Evolutionary conservation across 2,329 filamentous ascomycete genomes (phyloP).

Genomic region (Cercospora beticola): DNA sequence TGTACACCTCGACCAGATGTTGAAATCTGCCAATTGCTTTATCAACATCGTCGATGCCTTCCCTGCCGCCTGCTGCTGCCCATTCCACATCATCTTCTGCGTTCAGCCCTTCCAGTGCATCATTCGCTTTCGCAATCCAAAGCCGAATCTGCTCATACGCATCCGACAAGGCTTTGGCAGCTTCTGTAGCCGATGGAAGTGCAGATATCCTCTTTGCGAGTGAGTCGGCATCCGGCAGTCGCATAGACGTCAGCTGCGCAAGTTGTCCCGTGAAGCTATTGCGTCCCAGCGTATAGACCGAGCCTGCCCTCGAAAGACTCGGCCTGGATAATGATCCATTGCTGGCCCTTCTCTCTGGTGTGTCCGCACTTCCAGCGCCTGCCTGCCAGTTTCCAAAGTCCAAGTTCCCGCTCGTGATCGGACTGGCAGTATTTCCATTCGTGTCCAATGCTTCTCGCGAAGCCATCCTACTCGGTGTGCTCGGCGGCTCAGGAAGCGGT

Average conservation of each 20-base stretch:
- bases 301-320: constrained; percentile 67
- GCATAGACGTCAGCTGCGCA: constrained; percentile 84
- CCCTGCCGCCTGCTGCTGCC: constrained; percentile 82
- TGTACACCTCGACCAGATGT: constrained; percentile 85
- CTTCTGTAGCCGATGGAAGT: constrained; percentile 81
- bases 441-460: constrained; percentile 7
- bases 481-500: constrained; percentile 20
- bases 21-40: constrained; percentile 80
- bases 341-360: constrained; percentile 43
- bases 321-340: constrained; percentile 60
- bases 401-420: constrained; percentile 11
- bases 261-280: constrained; percentile 92
- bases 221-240: constrained; percentile 80
- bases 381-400: constrained; percentile 17
- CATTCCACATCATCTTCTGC: constrained; percentile 97
- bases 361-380: constrained; percentile 15
- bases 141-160: constrained; percentile 88
- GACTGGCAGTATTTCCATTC: constrained; percentile 6
- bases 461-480: constrained; percentile 16
- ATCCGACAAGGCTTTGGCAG: constrained; percentile 76
- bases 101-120: constrained; percentile 84
- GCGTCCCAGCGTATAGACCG: constrained; percentile 89
- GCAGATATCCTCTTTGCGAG: constrained; percentile 80
- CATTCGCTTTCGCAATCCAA: constrained; percentile 90
- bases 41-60: constrained; percentile 69